phyloP scores from a whole-genome alignment of 2,329 filamentous ascomycete genomes.

The Didymella segeticola region DNA sequence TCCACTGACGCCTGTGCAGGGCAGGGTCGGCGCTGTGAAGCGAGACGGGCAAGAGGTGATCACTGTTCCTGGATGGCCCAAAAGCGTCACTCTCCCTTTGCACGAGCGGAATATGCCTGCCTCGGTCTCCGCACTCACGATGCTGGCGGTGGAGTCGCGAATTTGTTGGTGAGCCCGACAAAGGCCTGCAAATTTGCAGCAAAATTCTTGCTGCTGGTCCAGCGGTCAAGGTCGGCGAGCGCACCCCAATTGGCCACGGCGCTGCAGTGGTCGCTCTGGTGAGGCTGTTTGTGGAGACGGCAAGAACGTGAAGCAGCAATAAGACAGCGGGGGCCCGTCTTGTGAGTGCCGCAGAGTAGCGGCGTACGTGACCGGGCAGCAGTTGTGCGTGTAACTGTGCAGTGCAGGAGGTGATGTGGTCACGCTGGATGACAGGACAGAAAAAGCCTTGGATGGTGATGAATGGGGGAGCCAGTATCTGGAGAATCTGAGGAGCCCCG shows the following conservation, averaged over 20 bases:
- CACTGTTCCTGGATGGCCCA: conserved; percentile 16
- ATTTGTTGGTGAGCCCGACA: conserved; percentile 15
- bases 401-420: conserved; percentile 12
- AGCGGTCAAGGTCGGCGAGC: conserved; percentile 20
- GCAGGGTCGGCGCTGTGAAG: conserved; percentile 13
- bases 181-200: conserved; percentile 19
- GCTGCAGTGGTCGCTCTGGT: conserved; percentile 14
- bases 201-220: conserved; percentile 13
- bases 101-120: conserved; percentile 7
- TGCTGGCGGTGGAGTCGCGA: conserved; percentile 9
- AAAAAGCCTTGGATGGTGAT: neutral
- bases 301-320: conserved; percentile 13
- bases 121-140: conserved; percentile 18
- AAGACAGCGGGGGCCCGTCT: conserved; percentile 20
- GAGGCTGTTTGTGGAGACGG: conserved; percentile 16
- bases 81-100: neutral
- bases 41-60: conserved; percentile 5
- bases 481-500: conserved; percentile 18
- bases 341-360: conserved; percentile 9
- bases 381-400: conserved; percentile 15
- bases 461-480: conserved; percentile 9
- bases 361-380: conserved; percentile 9
- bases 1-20: conserved; percentile 12
- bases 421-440: conserved; percentile 1
- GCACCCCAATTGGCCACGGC: conserved; percentile 13